Evolutionary conservation across 108 stramenopile genomes (phyloP), one percentile per base, ranked within the genome.

Genomic region (Stephanodiscus triporus): DNA sequence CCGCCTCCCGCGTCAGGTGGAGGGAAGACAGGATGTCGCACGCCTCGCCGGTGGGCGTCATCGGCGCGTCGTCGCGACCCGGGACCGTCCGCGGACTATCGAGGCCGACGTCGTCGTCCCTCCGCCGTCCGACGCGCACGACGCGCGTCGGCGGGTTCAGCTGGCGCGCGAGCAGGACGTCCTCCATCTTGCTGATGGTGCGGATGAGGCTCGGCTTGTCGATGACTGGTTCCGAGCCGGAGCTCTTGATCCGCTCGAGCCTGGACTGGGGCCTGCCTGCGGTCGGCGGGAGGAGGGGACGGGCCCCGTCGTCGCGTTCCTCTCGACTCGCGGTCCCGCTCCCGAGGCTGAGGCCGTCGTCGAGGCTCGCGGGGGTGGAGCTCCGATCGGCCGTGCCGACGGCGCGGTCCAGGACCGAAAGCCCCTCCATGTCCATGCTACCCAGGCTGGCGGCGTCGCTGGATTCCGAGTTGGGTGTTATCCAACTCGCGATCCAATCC

Each of bases 121-220:
- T 9, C 45, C n/a, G 50, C 13, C n/a, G 66, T 10, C 23, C 66
- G 22, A 43, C 16, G 2, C 23, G 26, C 64, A 9, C 64, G 24
- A 65, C 17, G 10, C 20, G 42, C 22, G 16, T 34, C 45, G 51
- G 20, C 51, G 45, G 59, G 11, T 69, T 74, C 72, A 69, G 50
- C 34, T 62, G 65, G 0, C 56, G 49, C 24, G 66, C 23, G 14
- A 75, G 47, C 24, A 77, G 43, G 16, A 76, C 78, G 56, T 83
- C 70, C 58, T 85, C 85, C 85, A 85, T 85, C 59, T 75, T 76
- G 54, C 68, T 72, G 24, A 85, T 85, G 14, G 85, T 85, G 13
- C 85, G 78, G 1, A 85, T 68, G 45, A 85, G 58, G 17, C 66
- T 67, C 30, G 85, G 82, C 63, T 79, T 78, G 49, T 78, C 77